phyloP scores from a whole-genome alignment of 2,329 filamentous ascomycete species.

The Fusarium lateritium region DNA sequence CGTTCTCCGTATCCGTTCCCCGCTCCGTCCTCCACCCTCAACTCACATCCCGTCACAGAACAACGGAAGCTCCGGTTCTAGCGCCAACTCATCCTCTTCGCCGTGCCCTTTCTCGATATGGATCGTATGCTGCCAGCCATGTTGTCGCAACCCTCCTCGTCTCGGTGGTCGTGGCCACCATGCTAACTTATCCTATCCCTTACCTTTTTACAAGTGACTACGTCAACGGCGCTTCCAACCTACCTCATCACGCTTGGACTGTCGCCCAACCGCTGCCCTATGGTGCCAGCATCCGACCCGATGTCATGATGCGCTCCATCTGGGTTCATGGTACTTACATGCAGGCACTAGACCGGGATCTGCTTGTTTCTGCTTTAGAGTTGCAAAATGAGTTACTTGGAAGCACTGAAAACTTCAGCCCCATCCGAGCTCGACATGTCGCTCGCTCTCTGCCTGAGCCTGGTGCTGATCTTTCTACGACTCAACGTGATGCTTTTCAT shows the following conservation, averaged over 20 bases:
- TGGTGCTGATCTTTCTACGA: slow-evolving; percentile 57
- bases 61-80: slow-evolving; percentile 79
- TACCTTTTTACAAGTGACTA: slow-evolving; percentile 82
- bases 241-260: slow-evolving; percentile 87
- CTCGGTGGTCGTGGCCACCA: slow-evolving; percentile 78
- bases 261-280: slow-evolving; percentile 75
- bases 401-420: slow-evolving; percentile 69
- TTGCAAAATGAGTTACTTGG: slow-evolving; percentile 80
- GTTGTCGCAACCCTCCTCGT: slow-evolving; percentile 81
- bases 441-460: slow-evolving; percentile 49
- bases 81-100: slow-evolving; percentile 76
- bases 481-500: slow-evolving; percentile 69
- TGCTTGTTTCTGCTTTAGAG: slow-evolving; percentile 76
- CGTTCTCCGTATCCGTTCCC: slow-evolving; percentile 21
- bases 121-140: slow-evolving; percentile 78
- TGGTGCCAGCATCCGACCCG: slow-evolving; percentile 65
- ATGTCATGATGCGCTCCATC: slow-evolving; percentile 86
- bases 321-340: slow-evolving; percentile 89
- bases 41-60: slow-evolving; percentile 64
- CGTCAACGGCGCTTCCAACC: slow-evolving; percentile 77
- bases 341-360: slow-evolving; percentile 76
- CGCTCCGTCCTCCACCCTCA: slow-evolving; percentile 25
- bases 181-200: slow-evolving; percentile 81
- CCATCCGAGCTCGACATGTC: slow-evolving; percentile 56
- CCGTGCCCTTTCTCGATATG: slow-evolving; percentile 76